Conservation (phyloP, 768 basidiomycete genomes). For the Boletus reticulatus region DNA sequence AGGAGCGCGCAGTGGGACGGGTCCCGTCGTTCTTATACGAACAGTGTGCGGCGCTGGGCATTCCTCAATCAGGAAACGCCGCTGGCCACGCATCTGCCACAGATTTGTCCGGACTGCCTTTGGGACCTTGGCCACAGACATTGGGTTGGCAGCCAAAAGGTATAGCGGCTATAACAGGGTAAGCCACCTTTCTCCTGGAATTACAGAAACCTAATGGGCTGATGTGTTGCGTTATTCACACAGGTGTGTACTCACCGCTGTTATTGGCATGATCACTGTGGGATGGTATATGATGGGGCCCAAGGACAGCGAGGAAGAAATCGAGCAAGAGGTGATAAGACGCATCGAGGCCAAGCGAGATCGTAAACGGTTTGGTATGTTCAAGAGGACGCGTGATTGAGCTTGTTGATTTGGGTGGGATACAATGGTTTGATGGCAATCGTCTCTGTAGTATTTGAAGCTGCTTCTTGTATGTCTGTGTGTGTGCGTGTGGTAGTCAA, state of each 20-base stretch:
- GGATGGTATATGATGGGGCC: slow-evolving; percentile 87
- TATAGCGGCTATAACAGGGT: slow-evolving; percentile 75
- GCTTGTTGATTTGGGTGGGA: too few relatives aligned
- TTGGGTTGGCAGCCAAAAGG: slow-evolving; percentile 73
- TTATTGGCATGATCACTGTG: slow-evolving; percentile 79
- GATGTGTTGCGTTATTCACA: slow-evolving; percentile 13
- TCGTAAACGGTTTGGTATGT: slow-evolving; percentile 37
- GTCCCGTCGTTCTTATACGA: slow-evolving; percentile 63
- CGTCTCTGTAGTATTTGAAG: too few relatives aligned
- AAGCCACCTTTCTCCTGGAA: slow-evolving; percentile 19
- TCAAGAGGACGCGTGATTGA: slow-evolving; percentile 10
- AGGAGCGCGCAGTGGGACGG: slow-evolving; percentile 43
- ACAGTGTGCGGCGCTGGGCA: slow-evolving; percentile 66
- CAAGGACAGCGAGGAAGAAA: slow-evolving; percentile 72
- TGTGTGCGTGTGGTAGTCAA: too few relatives aligned
- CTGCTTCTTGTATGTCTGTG: too few relatives aligned
- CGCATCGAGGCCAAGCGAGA: slow-evolving; percentile 51
- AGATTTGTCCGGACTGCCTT: slow-evolving; percentile 61
- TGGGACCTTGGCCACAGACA: slow-evolving; percentile 73
- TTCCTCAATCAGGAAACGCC: slow-evolving; percentile 76
- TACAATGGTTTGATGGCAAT: too few relatives aligned
- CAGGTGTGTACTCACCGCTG: slow-evolving; percentile 79
- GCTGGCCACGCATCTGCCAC: slow-evolving; percentile 72
- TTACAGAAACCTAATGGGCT: neutral
- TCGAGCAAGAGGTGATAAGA: slow-evolving; percentile 65